phyloP scores from a whole-genome alignment of 768 basidiomycete species.

The Rhodosporidiobolus sp. region DNA sequence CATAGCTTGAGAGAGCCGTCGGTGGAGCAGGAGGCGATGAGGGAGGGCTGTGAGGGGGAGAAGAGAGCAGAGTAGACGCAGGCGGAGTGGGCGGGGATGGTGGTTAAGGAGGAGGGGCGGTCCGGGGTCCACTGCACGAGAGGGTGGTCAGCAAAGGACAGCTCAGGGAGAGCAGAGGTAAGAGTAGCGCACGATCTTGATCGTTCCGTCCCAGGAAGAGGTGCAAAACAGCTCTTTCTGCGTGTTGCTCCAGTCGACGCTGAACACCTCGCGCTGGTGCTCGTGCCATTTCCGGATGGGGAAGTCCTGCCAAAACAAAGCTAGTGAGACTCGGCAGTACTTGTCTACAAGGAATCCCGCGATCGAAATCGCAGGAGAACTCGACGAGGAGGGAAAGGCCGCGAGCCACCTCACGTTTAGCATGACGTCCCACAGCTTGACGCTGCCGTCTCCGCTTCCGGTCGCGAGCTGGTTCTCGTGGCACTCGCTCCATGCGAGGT shows the following conservation, averaged over 20 bases:
- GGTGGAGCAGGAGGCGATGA: slow-evolving; percentile 76
- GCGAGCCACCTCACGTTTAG: slow-evolving; percentile 61
- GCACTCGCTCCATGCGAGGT: slow-evolving; percentile 89
- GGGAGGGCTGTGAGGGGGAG: slow-evolving; percentile 83
- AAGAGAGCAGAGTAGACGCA: slow-evolving; percentile 89
- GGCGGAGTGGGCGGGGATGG: slow-evolving; percentile 74
- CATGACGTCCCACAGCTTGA: slow-evolving; percentile 85
- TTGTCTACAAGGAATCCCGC: neutral
- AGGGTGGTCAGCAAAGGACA: neutral
- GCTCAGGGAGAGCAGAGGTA: neutral
- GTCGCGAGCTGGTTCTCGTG: slow-evolving; percentile 92
- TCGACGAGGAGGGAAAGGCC: neutral
- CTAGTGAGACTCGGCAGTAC: too few relatives aligned
- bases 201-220: slow-evolving; percentile 84
- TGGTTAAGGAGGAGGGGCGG: slow-evolving; percentile 69
- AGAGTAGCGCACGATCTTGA: slow-evolving; percentile 69
- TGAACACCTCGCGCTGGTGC: slow-evolving; percentile 86
- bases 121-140: slow-evolving; percentile 76
- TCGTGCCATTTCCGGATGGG: slow-evolving; percentile 92
- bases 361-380: neutral
- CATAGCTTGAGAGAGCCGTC: slow-evolving; percentile 83
- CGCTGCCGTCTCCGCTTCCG: slow-evolving; percentile 82
- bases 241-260: slow-evolving; percentile 92
- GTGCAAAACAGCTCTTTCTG: slow-evolving; percentile 83
- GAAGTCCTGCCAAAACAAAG: slow-evolving; percentile 66